phyloP scores from a whole-genome alignment of 768 basidiomycete genomes.

The Tulasnella sp. region DNA sequence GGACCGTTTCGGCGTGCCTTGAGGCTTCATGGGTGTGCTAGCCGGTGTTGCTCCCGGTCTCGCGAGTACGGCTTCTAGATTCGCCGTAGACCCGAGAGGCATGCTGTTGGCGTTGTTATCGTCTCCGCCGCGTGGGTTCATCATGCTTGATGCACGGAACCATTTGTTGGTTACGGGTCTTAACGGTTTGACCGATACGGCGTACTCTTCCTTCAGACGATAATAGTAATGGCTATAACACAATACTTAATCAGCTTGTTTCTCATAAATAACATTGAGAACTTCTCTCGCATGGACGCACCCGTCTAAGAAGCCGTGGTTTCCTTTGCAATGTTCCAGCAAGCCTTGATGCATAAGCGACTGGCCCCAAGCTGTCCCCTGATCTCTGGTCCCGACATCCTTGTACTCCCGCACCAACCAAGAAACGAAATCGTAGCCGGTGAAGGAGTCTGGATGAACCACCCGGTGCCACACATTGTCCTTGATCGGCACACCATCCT shows the following conservation, averaged over 20 bases:
- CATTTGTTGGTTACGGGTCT: conserved; percentile 34
- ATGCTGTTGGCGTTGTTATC: too few species aligned
- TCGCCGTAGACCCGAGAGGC: conserved; percentile 1
- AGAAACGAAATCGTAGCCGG: conserved; percentile 77
- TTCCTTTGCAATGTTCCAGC: conserved; percentile 69
- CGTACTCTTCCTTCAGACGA: conserved; percentile 65
- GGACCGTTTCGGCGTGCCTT: conserved; percentile 30
- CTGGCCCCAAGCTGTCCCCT: conserved; percentile 69
- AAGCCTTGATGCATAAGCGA: conserved; percentile 71
- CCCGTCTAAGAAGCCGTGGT: conserved; percentile 84
- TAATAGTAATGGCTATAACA: conserved; percentile 77
- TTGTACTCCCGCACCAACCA: conserved; percentile 90
- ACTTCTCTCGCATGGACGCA: conserved; percentile 24
- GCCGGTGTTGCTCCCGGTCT: conserved; percentile 6
- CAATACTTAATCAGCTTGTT: background rate
- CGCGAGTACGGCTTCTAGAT: conserved; percentile 7
- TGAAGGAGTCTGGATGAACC: conserved; percentile 73
- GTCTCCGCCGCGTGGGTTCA: background rate
- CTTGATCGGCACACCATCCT: conserved; percentile 74
- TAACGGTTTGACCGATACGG: conserved; percentile 56
- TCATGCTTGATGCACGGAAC: conserved; percentile 38
- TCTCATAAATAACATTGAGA: background rate
- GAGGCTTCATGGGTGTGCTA: conserved; percentile 1
- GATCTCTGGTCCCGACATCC: conserved; percentile 73
- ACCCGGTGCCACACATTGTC: conserved; percentile 72